Evolutionary conservation across 768 basidiomycete species (phyloP), one percentile per base, ranked within the genome.

Genomic region (Trametes villosa): DNA sequence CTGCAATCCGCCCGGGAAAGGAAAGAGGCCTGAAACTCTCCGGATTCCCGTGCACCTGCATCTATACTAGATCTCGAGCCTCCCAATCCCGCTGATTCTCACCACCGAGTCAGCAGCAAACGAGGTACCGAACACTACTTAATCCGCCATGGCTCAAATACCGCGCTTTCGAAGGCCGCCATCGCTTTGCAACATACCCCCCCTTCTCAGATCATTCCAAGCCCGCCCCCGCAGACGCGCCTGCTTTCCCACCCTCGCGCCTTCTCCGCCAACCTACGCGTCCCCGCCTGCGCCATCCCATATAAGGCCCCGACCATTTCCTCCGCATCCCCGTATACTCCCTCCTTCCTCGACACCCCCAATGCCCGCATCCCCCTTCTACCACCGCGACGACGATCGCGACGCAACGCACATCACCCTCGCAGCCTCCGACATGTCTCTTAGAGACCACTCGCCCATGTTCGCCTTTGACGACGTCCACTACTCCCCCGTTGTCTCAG

Each of bases 161-260:
- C 78, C 75, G 72, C 72, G 68, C 64, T 30, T 74, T 72, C 70
- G 73, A 70, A 66, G 67, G 61, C 68, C 70, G 62, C 70, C 65
- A 62, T 57, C 71, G 59, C 66, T 70, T 55, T 64, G 63, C 47
- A 67, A 71, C 77, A 78, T 77, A 73, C 64, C 77, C 76, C 77
- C 79, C 79, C 77, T 82, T 77, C 65, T 53, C 76, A 52, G 78
- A 70, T 58, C 63, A 65, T 65, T 67, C 69, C 70, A 68, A 67
- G 69, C 68, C 70, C 71, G 56, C 68, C 68, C 63, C 70, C 68
- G 63, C 70, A 72, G 29, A 34, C 58, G 50, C 44, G 13, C 36
- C 57, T 30, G 36, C 30, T 45, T 60, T 61, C 59, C 62, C 65
- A 57, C 47, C 59, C 56, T 50, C 50, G 53, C 63, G 50, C 49